These are phyloP conservation scores for Cryomyces minteri DNA, from an alignment of 495 filamentous ascomycete genomes.

Conservation along the genomic window DNA sequence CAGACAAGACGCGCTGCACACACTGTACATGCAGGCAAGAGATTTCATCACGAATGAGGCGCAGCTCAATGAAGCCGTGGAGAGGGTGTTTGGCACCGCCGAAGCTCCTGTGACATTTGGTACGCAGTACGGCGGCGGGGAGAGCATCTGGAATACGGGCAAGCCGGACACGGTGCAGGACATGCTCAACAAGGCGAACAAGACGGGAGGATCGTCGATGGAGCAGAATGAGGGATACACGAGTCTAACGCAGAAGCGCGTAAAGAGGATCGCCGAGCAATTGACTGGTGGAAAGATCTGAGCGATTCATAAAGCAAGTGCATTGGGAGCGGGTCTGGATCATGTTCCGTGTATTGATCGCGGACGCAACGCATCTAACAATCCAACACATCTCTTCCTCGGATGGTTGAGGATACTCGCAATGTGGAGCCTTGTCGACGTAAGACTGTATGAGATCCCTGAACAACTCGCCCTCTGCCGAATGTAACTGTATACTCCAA, in stretches of 20 bases:
- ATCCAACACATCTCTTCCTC: no score
- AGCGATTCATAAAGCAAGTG: no score
- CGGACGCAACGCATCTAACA: no score
- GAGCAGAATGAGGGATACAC: slow-evolving; percentile 15
- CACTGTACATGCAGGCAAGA: slow-evolving; percentile 44
- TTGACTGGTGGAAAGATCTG: slow-evolving; percentile 44
- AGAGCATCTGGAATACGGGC: slow-evolving; percentile 39
- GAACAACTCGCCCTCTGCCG: no score
- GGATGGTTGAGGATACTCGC: no score
- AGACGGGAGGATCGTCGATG: slow-evolving; percentile 9
- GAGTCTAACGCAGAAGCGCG: slow-evolving; percentile 32
- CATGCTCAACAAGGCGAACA: slow-evolving; percentile 19
- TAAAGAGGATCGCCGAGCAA: slow-evolving; percentile 46
- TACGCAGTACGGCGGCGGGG: neutral
- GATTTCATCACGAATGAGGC: slow-evolving; percentile 45
- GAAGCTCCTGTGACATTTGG: slow-evolving; percentile 23
- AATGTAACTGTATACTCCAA: no score
- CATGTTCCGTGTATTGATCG: no score
- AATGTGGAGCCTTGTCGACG: no score
- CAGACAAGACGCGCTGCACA: slow-evolving; percentile 32
- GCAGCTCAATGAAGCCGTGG: slow-evolving; percentile 42
- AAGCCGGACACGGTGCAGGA: slow-evolving; percentile 32
- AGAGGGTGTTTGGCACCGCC: slow-evolving; percentile 36
- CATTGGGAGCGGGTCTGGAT: no score
- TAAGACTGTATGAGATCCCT: no score